These are phyloP conservation scores for Pestalotiopsis sp. DNA, from an alignment of 2,329 filamentous ascomycete genomes.

Conservation along the genomic window DNA sequence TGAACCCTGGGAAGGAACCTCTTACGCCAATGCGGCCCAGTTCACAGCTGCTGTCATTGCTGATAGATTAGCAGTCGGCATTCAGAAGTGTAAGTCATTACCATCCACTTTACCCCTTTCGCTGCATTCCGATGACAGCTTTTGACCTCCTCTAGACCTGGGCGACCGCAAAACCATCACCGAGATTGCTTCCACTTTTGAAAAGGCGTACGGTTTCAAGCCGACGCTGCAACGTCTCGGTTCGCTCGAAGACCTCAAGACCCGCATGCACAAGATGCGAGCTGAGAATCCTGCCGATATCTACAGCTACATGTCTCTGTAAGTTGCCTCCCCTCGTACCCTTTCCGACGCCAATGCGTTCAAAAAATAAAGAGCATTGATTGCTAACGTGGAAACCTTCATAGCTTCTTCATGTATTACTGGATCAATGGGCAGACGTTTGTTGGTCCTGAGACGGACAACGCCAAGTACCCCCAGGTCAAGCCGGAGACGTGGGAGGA, in stretches of 20 bases:
- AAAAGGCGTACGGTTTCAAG: background rate
- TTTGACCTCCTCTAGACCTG: background rate
- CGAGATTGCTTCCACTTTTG: background rate
- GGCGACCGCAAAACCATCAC: background rate
- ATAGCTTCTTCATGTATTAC: background rate
- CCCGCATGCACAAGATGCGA: background rate
- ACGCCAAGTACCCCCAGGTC: background rate
- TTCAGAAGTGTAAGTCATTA: background rate
- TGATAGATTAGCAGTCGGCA: background rate
- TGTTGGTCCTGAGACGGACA: background rate
- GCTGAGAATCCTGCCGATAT: background rate
- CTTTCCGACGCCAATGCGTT: background rate
- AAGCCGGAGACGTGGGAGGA: background rate
- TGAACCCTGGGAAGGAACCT: background rate
- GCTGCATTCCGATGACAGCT: background rate
- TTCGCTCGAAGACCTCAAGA: background rate
- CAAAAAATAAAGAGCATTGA: background rate
- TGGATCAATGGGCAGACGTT: background rate
- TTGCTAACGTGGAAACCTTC: background rate
- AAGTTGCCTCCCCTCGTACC: background rate
- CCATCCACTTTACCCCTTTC: background rate
- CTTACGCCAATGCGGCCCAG: background rate
- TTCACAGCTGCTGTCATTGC: background rate
- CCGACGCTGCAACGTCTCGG: background rate
- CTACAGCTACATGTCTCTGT: background rate